Base-by-base conservation (phyloP, 2,329 filamentous ascomycete genomes). In the Sclerotiophoma versabilis region DNA sequence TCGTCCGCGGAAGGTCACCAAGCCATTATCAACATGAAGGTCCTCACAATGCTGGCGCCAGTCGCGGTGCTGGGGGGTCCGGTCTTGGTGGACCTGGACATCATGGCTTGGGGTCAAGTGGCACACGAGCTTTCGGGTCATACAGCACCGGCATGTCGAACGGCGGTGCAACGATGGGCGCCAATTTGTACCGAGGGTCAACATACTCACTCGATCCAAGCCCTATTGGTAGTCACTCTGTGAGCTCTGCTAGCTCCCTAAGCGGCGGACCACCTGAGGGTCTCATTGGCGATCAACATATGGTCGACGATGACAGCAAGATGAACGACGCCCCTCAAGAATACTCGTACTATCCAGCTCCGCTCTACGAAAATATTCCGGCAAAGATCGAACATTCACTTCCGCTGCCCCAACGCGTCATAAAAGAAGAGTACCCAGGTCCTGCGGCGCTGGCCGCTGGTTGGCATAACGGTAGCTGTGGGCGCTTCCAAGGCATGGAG, bases 31-130 rank as follows among this genome's bases (percentile, higher is more conserved):
- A 75, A 50, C 77, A 79, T 41, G 79, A 81, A 64, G 78, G 76
- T 4, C 75, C 77, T 15, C 72, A 79, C 54, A 76, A 76, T 46
- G 58, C 72, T 19, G 58, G 67, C 34, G 62, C 69, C 10, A 68
- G 69, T 38, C 65, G 73, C 52, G 74, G 75, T 30, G 66, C 64
- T 26, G 65, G 71, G 20, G 70, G 72, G 32, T 61, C 65, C 19
- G 70, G 69, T 22, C 58, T 70, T 29, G 69, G 71, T 25, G 67
- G 67, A 15, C 44, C 63, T 23, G 69, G 72, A 5, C 68, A 67
- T 43, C 66, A 87, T 65, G 91, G 88, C 66, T 88, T 89, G 50
- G 88, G 89, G 12, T 86, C 87, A 0, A 84, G 86, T 30, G 84
- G 87, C 60, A 82, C 86, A 36, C 71, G 75, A 56, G 70, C 75